phyloP scores from a whole-genome alignment of 176 grass and related monocot genomes.

The Oryza longistaminata region DNA sequence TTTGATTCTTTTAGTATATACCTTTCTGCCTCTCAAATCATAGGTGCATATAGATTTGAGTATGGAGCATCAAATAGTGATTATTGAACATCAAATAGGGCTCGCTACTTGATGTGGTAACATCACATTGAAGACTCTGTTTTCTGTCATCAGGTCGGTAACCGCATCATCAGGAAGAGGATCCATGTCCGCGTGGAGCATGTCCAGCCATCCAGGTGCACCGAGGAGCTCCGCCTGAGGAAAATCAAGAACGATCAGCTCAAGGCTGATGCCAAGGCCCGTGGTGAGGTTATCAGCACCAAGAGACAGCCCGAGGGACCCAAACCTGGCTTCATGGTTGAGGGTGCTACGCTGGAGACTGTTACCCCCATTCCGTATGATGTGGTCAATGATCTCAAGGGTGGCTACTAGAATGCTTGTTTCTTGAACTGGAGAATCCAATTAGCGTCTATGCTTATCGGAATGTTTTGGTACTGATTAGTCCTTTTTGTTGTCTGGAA shows the following conservation, averaged over 20 bases:
- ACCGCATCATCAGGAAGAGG: slow-evolving; percentile 78
- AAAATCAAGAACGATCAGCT: slow-evolving; percentile 85
- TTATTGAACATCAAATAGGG: background rate
- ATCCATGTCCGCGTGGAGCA: slow-evolving; percentile 97
- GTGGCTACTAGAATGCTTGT: slow-evolving; percentile 72
- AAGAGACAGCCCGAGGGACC: slow-evolving; percentile 81
- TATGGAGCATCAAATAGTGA: background rate
- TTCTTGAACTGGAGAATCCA: slow-evolving; percentile 10
- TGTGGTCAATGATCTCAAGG: slow-evolving; percentile 97
- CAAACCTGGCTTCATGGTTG: slow-evolving; percentile 93
- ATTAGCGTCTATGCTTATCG: slow-evolving; percentile 33
- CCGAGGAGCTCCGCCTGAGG: slow-evolving; percentile 70
- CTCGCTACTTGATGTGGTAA: background rate
- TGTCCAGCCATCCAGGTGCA: slow-evolving; percentile 78
- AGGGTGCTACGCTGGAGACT: slow-evolving; percentile 66
- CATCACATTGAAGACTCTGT: background rate
- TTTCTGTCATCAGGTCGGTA: slow-evolving; percentile 48
- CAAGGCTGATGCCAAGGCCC: slow-evolving; percentile 73
- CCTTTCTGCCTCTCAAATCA: background rate
- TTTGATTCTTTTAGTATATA: background rate
- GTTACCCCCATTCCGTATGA: slow-evolving; percentile 95
- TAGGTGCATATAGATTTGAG: background rate
- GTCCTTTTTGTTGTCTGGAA: slow-evolving; percentile 30
- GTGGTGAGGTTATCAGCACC: slow-evolving; percentile 87
- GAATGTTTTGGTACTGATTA: slow-evolving; percentile 38